Evolutionary conservation across 2,329 filamentous ascomycete species (phyloP).

Genomic region (Verticillium longisporum): DNA sequence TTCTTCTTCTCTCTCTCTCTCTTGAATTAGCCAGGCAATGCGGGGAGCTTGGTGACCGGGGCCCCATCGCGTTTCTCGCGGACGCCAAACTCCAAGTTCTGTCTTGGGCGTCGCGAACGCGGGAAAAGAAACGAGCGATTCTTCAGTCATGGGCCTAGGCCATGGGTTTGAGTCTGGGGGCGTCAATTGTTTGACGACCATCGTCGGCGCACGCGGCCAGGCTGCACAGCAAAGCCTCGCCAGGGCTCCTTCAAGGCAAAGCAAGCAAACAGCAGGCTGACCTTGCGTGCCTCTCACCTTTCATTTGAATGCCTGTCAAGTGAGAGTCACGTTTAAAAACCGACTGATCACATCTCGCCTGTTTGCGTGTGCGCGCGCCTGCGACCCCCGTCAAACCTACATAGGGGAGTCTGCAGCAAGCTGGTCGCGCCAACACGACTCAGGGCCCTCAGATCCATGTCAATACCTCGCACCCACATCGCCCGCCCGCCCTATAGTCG

Average conservation of each 20-base stretch:
- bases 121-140: background rate
- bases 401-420: background rate
- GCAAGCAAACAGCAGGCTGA: no score
- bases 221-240: no score
- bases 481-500: background rate
- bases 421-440: background rate
- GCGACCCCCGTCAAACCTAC: background rate
- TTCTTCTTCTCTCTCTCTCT: no score
- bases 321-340: background rate
- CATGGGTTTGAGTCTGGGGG: background rate
- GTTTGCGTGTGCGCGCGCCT: background rate
- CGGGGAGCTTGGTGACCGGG: no score
- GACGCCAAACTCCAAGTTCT: no score
- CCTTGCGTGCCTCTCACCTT: no score
- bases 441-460: background rate
- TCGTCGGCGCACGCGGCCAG: background rate
- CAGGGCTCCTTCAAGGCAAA: no score
- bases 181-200: background rate
- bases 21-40: no score
- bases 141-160: background rate
- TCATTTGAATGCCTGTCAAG: no score
- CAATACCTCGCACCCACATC: background rate
- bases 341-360: background rate
- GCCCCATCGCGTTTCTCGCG: no score
- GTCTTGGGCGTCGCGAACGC: background rate